These are phyloP conservation scores for Geotrichum europaeum DNA, from an alignment of 1,139 yeast species.

Conservation along the genomic window DNA sequence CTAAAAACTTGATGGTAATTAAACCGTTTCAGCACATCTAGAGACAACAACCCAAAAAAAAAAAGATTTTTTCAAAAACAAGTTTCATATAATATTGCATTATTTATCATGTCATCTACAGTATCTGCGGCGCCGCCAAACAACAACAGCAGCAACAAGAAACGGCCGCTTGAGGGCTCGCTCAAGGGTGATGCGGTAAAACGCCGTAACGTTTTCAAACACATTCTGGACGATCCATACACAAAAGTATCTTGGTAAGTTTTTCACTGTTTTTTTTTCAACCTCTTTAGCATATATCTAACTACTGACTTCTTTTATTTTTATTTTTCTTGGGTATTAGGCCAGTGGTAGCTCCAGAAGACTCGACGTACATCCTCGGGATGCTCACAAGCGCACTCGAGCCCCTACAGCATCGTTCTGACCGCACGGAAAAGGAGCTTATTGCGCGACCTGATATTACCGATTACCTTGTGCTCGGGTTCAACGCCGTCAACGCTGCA, in stretches of 20 bases:
- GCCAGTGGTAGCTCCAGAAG: slow-evolving; percentile 10
- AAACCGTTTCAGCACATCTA: too few species aligned
- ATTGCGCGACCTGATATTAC: slow-evolving; percentile 10
- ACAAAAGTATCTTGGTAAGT: slow-evolving; percentile 12
- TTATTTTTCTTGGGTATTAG: neutral
- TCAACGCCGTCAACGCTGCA: slow-evolving; percentile 7
- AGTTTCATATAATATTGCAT: too few species aligned
- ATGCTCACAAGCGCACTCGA: slow-evolving; percentile 6
- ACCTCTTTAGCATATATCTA: neutral
- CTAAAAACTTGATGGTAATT: too few species aligned
- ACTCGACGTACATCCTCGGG: slow-evolving; percentile 3
- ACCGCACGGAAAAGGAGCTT: neutral
- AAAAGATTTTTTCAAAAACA: too few species aligned
- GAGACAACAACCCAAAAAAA: too few species aligned
- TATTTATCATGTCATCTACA: neutral
- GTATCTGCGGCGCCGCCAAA: neutral
- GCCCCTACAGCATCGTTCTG: neutral
- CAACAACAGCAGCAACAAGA: slow-evolving; percentile 1
- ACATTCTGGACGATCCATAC: slow-evolving; percentile 14
- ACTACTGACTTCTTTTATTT: neutral
- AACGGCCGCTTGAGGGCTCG: slow-evolving; percentile 11
- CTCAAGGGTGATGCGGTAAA: slow-evolving; percentile 11
- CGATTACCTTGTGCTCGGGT: slow-evolving; percentile 3
- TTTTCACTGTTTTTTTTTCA: neutral
- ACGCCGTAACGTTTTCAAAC: slow-evolving; percentile 12